A percentile compares a stretch with the other conserved stretches of the same genome.
Evolutionary conservation across 768 basidiomycete genomes (phyloP).

Genomic region (Grammothele lineata): DNA sequence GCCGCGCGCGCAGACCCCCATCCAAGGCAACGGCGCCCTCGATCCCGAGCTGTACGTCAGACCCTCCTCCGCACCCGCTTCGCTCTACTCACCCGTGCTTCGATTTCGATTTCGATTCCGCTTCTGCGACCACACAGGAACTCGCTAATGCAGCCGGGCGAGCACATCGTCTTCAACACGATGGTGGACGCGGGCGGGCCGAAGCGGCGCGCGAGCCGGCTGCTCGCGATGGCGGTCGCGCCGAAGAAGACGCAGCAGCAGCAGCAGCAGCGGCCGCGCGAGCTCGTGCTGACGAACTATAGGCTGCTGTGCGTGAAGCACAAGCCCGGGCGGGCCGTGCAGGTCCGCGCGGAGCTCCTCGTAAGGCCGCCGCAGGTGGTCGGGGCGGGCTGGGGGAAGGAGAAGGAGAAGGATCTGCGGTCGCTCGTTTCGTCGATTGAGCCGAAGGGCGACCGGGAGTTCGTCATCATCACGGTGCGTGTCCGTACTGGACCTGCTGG

Average conservation of each 20-base stretch:
- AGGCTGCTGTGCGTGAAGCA: conserved; percentile 56
- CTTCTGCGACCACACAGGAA: conserved; percentile 21
- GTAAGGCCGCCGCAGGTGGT: conserved; percentile 25
- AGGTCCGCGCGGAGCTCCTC: conserved; percentile 51
- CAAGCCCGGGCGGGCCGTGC: conserved; percentile 32
- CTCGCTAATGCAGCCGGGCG: conserved; percentile 39
- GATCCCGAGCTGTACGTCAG: conserved; percentile 41
- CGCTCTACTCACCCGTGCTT: too few relatives aligned
- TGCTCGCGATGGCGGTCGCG: conserved; percentile 48
- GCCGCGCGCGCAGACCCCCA: conserved; percentile 48
- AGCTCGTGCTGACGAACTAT: conserved; percentile 52
- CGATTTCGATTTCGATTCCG: too few relatives aligned
- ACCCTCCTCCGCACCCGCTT: neutral
- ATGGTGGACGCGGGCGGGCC: conserved; percentile 50
- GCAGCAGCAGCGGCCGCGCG: conserved; percentile 40
- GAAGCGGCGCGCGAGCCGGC: conserved; percentile 52
- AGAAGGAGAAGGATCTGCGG: conserved; percentile 43
- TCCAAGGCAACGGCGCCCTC: conserved; percentile 42
- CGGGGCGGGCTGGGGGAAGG: too few relatives aligned
- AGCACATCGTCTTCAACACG: conserved; percentile 47
- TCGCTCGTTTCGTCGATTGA: conserved; percentile 44
- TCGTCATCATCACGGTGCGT: conserved; percentile 52
- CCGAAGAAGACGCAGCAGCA: conserved; percentile 40
- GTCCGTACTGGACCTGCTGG: too few relatives aligned
- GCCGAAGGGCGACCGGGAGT: conserved; percentile 52